Percentiles rank a stretch among this genome's conserved stretches.
Conservation (phyloP, 2,329 filamentous ascomycete genomes). For the Davidsoniella neocaledoniae region DNA sequence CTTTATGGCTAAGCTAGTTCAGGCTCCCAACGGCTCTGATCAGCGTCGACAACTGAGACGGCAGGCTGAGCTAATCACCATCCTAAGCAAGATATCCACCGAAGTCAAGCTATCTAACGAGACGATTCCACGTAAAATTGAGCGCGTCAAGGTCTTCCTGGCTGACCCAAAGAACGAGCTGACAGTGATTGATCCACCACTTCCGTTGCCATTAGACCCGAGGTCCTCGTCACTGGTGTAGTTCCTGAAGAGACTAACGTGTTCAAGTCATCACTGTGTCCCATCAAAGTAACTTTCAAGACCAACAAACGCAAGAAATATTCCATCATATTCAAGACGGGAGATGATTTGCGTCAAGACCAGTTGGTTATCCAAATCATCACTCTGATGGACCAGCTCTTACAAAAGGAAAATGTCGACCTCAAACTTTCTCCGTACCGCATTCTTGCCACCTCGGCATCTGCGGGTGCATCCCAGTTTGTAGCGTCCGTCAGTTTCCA, state of each 20-base stretch:
- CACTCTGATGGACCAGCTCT: slow-evolving; percentile 87
- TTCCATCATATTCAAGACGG: slow-evolving; percentile 91
- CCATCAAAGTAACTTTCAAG: slow-evolving; percentile 80
- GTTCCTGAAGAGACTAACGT: slow-evolving; percentile 74
- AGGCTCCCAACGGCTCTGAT: slow-evolving; percentile 50
- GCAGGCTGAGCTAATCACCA: slow-evolving; percentile 76
- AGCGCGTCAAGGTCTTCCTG: slow-evolving; percentile 68
- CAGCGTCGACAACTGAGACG: slow-evolving; percentile 61
- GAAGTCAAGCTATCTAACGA: slow-evolving; percentile 72
- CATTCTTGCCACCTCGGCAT: slow-evolving; percentile 81
- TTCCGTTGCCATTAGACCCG: slow-evolving; percentile 80
- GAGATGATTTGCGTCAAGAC: slow-evolving; percentile 90
- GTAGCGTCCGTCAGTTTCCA: slow-evolving; percentile 75
- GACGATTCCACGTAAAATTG: slow-evolving; percentile 62
- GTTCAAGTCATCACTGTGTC: slow-evolving; percentile 88
- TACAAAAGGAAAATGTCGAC: slow-evolving; percentile 92
- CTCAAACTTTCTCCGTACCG: slow-evolving; percentile 91
- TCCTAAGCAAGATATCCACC: slow-evolving; percentile 74
- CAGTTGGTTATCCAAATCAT: slow-evolving; percentile 96
- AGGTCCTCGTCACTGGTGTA: slow-evolving; percentile 60
- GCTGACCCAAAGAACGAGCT: slow-evolving; percentile 85
- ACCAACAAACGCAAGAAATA: slow-evolving; percentile 64
- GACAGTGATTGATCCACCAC: slow-evolving; percentile 61
- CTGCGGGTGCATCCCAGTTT: slow-evolving; percentile 84
- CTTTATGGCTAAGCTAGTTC: slow-evolving; percentile 79